These are phyloP conservation scores for Vachellia pachyceras DNA, from an alignment of 306 rosid species.

Conservation along the genomic window DNA sequence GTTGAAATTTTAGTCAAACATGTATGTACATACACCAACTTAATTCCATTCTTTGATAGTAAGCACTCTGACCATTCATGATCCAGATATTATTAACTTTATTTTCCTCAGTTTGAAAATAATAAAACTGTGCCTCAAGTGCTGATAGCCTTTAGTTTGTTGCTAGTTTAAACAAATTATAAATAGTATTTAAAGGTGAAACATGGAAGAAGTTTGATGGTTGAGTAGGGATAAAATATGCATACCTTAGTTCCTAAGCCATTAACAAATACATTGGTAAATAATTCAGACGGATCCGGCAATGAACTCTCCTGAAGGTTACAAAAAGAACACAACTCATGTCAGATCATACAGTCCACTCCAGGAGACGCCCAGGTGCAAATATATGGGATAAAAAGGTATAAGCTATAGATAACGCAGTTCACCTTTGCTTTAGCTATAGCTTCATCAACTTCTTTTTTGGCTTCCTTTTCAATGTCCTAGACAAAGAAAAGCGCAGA, in stretches of 20 bases:
- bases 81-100: background rate
- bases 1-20: slow-evolving; percentile 6
- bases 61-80: background rate
- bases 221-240: slow-evolving; percentile 17
- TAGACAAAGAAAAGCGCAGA: slow-evolving; percentile 36
- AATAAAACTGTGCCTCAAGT: background rate
- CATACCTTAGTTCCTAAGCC: slow-evolving; percentile 80
- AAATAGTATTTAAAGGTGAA: background rate
- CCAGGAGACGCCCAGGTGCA: background rate
- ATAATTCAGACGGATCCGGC: slow-evolving; percentile 82
- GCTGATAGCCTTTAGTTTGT: background rate
- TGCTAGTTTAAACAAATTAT: background rate
- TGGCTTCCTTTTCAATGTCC: slow-evolving; percentile 85
- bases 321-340: slow-evolving; percentile 37
- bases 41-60: background rate
- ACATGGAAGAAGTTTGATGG: background rate
- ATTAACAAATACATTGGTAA: slow-evolving; percentile 65
- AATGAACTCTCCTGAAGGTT: slow-evolving; percentile 77
- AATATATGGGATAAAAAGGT: slow-evolving; percentile 6
- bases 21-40: background rate
- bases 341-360: slow-evolving; percentile 7
- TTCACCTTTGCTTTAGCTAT: slow-evolving; percentile 92
- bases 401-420: slow-evolving; percentile 4
- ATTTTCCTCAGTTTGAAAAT: slow-evolving; percentile 16
- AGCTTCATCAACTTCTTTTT: slow-evolving; percentile 90